These are phyloP conservation scores for Alternaria brassicae DNA, from an alignment of 2,329 filamentous ascomycete genomes.

Conservation along the genomic window DNA sequence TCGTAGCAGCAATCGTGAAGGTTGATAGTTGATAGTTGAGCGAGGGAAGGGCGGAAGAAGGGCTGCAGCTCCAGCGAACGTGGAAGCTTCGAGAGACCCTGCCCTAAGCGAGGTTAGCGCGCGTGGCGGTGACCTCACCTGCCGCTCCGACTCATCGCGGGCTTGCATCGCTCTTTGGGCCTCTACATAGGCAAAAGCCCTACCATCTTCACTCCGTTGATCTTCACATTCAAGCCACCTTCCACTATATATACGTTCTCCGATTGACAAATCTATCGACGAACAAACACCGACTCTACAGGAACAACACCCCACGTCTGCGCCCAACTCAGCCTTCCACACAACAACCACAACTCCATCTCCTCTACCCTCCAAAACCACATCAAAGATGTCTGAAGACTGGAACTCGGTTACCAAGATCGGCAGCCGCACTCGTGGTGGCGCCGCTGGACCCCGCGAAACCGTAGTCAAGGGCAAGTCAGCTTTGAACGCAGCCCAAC, in stretches of 20 bases:
- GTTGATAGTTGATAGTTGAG: conserved; percentile 3
- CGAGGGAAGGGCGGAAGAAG: conserved; percentile 20
- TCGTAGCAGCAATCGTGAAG: conserved; percentile 13
- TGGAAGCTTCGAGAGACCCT: conserved; percentile 30
- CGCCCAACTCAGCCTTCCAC: conserved; percentile 15
- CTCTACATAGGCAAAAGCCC: conserved; percentile 22
- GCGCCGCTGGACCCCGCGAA: conserved; percentile 74
- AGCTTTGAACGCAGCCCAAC: conserved; percentile 87
- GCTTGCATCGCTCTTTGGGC: conserved; percentile 18
- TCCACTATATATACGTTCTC: neutral
- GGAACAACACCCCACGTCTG: conserved; percentile 21
- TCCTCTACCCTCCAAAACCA: conserved; percentile 9
- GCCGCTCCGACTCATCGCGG: conserved; percentile 28
- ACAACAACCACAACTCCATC: conserved; percentile 12
- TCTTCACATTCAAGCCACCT: conserved; percentile 9
- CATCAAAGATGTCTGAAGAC: conserved; percentile 70
- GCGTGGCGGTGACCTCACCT: conserved; percentile 32
- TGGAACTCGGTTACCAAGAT: conserved; percentile 95
- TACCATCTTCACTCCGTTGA: conserved; percentile 4
- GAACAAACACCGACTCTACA: conserved; percentile 14
- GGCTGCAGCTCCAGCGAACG: conserved; percentile 17
- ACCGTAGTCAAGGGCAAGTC: conserved; percentile 86
- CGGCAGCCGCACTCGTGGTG: conserved; percentile 79
- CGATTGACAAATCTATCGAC: conserved; percentile 16
- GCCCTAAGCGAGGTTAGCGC: conserved; percentile 24